phyloP scores from a whole-genome alignment of 805 yeast genomes.

The Komagataella ulmi region DNA sequence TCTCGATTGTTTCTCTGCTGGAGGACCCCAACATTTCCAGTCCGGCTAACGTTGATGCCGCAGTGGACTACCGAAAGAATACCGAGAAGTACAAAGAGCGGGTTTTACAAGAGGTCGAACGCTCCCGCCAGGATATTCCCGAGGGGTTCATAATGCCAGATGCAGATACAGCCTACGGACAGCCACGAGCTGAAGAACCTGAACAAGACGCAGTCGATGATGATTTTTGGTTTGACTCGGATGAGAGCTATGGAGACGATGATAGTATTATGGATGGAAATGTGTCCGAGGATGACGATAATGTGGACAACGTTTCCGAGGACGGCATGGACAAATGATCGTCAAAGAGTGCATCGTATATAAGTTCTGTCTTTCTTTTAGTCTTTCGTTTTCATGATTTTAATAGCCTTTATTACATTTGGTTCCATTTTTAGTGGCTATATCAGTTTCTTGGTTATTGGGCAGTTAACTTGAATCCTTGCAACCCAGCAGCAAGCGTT shows the following conservation, averaged over 20 bases:
- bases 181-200: slow-evolving; percentile 7
- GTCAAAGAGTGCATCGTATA: background rate
- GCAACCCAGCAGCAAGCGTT: background rate
- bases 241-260: slow-evolving; percentile 1
- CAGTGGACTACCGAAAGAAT: slow-evolving; percentile 77
- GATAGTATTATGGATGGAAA: slow-evolving; percentile 7
- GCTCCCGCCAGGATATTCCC: slow-evolving; percentile 79
- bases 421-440: background rate
- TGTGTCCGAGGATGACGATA: slow-evolving; percentile 5
- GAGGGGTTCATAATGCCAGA: slow-evolving; percentile 75
- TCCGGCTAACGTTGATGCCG: slow-evolving; percentile 95
- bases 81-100: slow-evolving; percentile 62
- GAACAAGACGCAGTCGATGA: slow-evolving; percentile 10
- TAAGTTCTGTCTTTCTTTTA: background rate
- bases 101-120: slow-evolving; percentile 71
- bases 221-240: slow-evolving; percentile 8
- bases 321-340: slow-evolving; percentile 6
- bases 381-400: background rate
- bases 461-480: background rate
- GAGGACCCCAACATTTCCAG: slow-evolving; percentile 90
- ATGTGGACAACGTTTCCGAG: background rate
- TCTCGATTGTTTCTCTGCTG: slow-evolving; percentile 78
- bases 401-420: background rate
- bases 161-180: slow-evolving; percentile 43
- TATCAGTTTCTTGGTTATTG: background rate